phyloP scores from a whole-genome alignment of 495 filamentous ascomycete genomes.

The Aspergillus panamensis region DNA sequence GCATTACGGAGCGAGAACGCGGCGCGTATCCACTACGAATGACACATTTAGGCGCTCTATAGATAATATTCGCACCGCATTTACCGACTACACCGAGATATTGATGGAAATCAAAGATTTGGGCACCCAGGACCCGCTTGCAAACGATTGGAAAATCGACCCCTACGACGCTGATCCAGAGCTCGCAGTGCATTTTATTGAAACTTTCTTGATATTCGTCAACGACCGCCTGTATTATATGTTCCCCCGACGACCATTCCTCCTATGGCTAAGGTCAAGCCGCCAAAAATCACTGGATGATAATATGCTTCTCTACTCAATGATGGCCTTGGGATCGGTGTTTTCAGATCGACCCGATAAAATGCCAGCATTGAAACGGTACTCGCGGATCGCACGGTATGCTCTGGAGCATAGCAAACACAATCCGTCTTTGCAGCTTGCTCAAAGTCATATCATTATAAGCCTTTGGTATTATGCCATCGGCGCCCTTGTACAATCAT shows the following conservation, averaged over 20 bases:
- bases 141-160: constrained; percentile 60
- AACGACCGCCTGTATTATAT: constrained; percentile 54
- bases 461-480: constrained; percentile 60
- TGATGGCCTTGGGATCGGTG: constrained; percentile 55
- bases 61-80: constrained; percentile 14
- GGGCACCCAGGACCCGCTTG: constrained; percentile 43
- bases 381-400: constrained; percentile 56
- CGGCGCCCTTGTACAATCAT: constrained; percentile 50
- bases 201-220: constrained; percentile 52
- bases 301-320: constrained; percentile 66
- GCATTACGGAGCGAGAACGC: constrained; percentile 21
- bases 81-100: constrained; percentile 34
- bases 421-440: constrained; percentile 54
- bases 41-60: constrained; percentile 16
- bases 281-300: constrained; percentile 58
- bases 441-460: constrained; percentile 60
- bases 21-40: constrained; percentile 16
- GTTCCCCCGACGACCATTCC: constrained; percentile 53
- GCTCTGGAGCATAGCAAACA: constrained; percentile 50
- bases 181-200: constrained; percentile 47
- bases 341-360: constrained; percentile 55
- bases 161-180: constrained; percentile 55
- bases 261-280: constrained; percentile 50
- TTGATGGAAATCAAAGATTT: constrained; percentile 33
- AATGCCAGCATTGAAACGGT: constrained; percentile 44